A percentile compares a stretch with the other conserved stretches of the same genome.
These are phyloP conservation scores for Forsythia viridissima DNA, from an alignment of 257 asterid genomes.

Conservation along the genomic window DNA sequence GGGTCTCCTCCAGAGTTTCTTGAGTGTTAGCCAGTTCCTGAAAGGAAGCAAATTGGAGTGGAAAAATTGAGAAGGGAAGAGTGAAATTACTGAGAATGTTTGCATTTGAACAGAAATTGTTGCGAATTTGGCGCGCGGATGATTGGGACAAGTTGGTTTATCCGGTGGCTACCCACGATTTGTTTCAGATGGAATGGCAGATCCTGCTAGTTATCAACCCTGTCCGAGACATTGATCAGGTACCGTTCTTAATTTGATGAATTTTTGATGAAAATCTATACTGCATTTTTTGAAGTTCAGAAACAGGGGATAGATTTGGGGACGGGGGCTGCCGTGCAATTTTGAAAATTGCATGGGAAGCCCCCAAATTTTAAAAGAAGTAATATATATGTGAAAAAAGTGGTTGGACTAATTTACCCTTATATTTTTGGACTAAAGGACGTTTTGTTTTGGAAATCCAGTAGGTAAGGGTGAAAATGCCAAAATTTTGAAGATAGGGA, in stretches of 20 bases:
- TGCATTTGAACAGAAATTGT: slow-evolving; percentile 37
- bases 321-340: too few species aligned
- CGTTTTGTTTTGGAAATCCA: too few species aligned
- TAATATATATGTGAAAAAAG: too few species aligned
- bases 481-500: too few species aligned
- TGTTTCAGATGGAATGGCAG: slow-evolving; percentile 99
- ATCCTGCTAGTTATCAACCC: slow-evolving; percentile 81
- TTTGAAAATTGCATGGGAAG: too few species aligned
- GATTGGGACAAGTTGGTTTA: slow-evolving; percentile 49
- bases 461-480: too few species aligned
- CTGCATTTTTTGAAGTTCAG: too few species aligned
- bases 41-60: not conserved
- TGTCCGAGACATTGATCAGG: slow-evolving; percentile 89
- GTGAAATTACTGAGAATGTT: not conserved
- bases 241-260: slow-evolving; percentile 5
- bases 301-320: too few species aligned
- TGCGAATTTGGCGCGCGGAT: slow-evolving; percentile 63
- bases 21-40: slow-evolving; percentile 80
- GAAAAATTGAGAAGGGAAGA: not conserved
- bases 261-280: too few species aligned
- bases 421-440: too few species aligned
- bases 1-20: slow-evolving; percentile 87
- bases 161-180: slow-evolving; percentile 56
- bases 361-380: too few species aligned
- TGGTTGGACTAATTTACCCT: too few species aligned